Conservation (phyloP, 2,329 filamentous ascomycete genomes). For the Phaeoacremonium minimum region DNA sequence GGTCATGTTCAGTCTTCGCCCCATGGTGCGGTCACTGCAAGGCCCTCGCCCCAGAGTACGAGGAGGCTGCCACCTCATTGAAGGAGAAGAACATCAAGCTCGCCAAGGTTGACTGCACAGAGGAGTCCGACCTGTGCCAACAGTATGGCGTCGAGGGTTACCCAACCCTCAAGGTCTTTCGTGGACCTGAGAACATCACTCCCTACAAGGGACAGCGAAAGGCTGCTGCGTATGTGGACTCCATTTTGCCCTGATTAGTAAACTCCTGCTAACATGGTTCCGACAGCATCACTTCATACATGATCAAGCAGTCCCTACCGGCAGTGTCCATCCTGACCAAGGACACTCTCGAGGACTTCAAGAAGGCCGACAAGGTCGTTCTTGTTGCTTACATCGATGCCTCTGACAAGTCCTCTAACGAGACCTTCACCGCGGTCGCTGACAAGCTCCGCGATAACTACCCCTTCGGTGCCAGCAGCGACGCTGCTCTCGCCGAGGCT, state of each 20-base stretch:
- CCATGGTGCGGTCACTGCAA: conserved; percentile 99
- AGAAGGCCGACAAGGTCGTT: conserved; percentile 95
- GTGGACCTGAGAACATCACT: conserved; percentile 73
- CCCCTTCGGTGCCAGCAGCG: conserved; percentile 85
- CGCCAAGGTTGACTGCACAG: conserved; percentile 91
- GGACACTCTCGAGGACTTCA: conserved; percentile 90
- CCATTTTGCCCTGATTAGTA: no score
- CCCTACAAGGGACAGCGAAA: conserved; percentile 90
- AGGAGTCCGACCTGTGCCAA: conserved; percentile 87
- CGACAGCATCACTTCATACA: conserved; percentile 71
- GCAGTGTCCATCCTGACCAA: conserved; percentile 80
- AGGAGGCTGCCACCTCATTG: conserved; percentile 76
- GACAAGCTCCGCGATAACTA: conserved; percentile 82
- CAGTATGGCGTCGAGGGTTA: conserved; percentile 91
- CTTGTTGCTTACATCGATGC: conserved; percentile 81
- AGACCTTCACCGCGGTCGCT: conserved; percentile 72
- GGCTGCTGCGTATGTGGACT: conserved; percentile 66
- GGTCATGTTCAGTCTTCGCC: conserved; percentile 71
- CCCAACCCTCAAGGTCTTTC: conserved; percentile 98
- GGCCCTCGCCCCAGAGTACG: conserved; percentile 89
- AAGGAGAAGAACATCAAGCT: conserved; percentile 86
- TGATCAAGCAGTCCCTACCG: conserved; percentile 96
- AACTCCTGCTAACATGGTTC: no score
- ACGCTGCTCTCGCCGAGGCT: conserved; percentile 78
- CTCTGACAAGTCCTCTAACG: conserved; percentile 79